Base-by-base conservation (phyloP, 495 filamentous ascomycete species). In the Penicillium angulare region DNA sequence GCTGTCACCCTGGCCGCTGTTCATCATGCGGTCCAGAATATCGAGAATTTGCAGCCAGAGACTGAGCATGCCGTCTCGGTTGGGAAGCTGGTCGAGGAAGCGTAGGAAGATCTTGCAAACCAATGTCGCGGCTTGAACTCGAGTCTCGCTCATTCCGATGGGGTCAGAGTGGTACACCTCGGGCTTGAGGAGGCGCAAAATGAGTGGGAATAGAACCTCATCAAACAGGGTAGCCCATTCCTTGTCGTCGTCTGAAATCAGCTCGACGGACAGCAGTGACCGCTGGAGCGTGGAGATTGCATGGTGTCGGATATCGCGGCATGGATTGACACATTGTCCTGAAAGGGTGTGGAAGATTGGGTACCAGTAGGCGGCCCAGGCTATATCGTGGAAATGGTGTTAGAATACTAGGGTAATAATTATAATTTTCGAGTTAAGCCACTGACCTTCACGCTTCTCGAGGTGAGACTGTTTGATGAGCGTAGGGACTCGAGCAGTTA, bases 291-390 rank as follows among this genome's bases (percentile, higher is more conserved):
- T 89, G n/a, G 86, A 83, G 53, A 97, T 86, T 8, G 93, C 87
- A 61, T 93, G 82, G 55, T 92, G 86, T 2, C 93, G 84, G 41
- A 99, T 90, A 65, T 95, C 91, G 35, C 93, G 89, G 64, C 91
- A 97, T 6, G 95, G 92, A 61, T 97, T 99, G 53, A 88, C 86
- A 71, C 90, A 96, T 71, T 98, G 93, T 7, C 81, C 81, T 7
- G 88, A 93, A 23, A 97, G 73, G 10, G 89, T 86, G 52, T 87
- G 82, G 72, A 98, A 92, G 26, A 97, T 92, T 18, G 92, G 95
- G 13, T 91, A 86, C 93, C 93, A 99, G 66, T 99, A 99, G 12
- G 95, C 89, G 24, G 89, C 88, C 93, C 93, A 99, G 29, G 93
- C 93, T 90, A 42, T 43, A 46, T 47, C 39, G 44, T 15, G 13